phyloP scores from a whole-genome alignment of 176 grass and related monocot genomes.

The Rhynchospora tenuis region DNA sequence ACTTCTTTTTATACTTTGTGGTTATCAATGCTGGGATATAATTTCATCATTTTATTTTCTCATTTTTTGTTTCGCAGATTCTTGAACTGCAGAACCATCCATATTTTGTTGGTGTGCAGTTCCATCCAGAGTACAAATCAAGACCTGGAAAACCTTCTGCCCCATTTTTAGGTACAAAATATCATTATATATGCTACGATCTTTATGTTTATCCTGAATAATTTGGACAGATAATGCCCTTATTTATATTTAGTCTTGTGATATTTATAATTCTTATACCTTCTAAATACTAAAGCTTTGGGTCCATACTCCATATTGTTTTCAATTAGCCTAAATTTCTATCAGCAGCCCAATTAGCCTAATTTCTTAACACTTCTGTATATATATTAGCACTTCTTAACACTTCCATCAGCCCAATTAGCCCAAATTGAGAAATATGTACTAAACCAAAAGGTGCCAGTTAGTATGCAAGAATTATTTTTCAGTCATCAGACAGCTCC shows the following conservation, averaged over 20 bases:
- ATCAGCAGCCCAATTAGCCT: not conserved
- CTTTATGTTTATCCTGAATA: not conserved
- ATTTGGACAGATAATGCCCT: not conserved
- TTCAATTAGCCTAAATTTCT: not conserved
- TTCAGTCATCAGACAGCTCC: not conserved
- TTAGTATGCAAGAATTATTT: not conserved
- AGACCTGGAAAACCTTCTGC: slow-evolving; percentile 42
- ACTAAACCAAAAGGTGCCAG: not conserved
- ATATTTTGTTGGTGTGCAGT: slow-evolving; percentile 47
- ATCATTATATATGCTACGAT: not conserved
- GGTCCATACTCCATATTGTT: not conserved
- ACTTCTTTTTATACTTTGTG: not conserved
- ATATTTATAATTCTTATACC: not conserved
- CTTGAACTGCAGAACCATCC: slow-evolving; percentile 41
- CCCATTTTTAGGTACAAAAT: slow-evolving; percentile 35
- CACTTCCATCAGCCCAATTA: not conserved
- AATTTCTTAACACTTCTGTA: not conserved
- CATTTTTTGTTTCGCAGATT: slow-evolving; percentile 29
- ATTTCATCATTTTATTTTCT: not conserved
- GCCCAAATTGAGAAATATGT: not conserved
- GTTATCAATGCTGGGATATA: not conserved
- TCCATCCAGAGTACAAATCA: slow-evolving; percentile 53
- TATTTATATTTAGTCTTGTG: not conserved
- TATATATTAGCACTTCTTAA: not conserved
- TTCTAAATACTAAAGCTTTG: not conserved